Percentiles rank a stretch among this genome's conserved stretches.
Evolutionary conservation across 2,329 filamentous ascomycete genomes (phyloP).

Genomic region (Ceratocystis papillata): DNA sequence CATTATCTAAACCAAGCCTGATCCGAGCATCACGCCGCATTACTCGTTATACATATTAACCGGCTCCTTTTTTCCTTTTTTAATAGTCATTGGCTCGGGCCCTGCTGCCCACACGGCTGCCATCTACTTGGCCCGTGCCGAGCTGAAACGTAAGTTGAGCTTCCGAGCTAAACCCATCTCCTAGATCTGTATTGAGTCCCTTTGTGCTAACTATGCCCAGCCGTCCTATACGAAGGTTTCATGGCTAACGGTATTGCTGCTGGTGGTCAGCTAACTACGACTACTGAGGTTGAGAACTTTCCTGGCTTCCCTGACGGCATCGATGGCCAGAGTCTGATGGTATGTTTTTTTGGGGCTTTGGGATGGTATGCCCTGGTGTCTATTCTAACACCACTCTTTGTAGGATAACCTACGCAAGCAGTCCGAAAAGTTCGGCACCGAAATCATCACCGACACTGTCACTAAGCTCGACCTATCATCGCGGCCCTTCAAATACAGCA

Average conservation of each 20-base stretch:
- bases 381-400: background rate
- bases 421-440: constrained; percentile 82
- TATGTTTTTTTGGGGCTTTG: constrained; percentile 30
- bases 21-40: background rate
- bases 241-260: constrained; percentile 93
- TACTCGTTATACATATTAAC: background rate
- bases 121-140: constrained; percentile 88
- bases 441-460: constrained; percentile 88
- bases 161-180: background rate
- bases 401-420: constrained; percentile 84
- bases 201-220: constrained; percentile 31
- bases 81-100: constrained; percentile 76
- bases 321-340: constrained; percentile 80
- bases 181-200: background rate
- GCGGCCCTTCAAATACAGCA: constrained; percentile 86
- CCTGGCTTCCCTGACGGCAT: constrained; percentile 87
- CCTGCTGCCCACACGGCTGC: constrained; percentile 95
- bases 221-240: constrained; percentile 95
- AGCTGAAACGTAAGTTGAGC: constrained; percentile 60
- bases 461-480: constrained; percentile 71
- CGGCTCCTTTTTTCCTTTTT: background rate
- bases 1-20: background rate
- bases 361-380: constrained; percentile 16
- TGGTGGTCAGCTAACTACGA: constrained; percentile 93
- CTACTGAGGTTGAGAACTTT: constrained; percentile 97